Base-by-base conservation (phyloP, 352 stramenopile species). In the Globisporangium nodosum region DNA sequence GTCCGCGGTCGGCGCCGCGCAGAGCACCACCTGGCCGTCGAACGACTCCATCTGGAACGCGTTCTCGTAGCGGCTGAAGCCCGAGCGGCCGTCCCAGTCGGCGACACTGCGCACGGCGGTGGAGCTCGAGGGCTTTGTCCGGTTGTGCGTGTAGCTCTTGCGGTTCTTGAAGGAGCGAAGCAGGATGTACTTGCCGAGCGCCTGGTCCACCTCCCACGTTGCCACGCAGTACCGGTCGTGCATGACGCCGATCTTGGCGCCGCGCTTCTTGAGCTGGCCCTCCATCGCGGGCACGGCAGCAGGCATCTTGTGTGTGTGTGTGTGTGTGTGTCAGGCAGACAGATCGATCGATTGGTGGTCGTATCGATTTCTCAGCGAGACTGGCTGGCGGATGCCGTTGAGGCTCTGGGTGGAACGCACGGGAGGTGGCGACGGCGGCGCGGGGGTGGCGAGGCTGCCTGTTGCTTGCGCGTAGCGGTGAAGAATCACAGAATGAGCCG, bases 171-270 rank as follows among this genome's bases (percentile, higher is more conserved):
- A 92, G 54, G 78, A 82, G n/a, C 80, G 79, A 64, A 94, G 54
- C 57, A 90, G 70, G 18, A 89, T 71, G 54, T 63, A 82, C 56
- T 76, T 77, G 52, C 60, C 63, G 20, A 49, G 7, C 21, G 68
- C 59, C 11, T 56, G 58, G 61, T 85, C 66, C 49, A 84, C 31
- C 49, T 85, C 75, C 68, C 68, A 87, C 65, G 76, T 82, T 16
- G 78, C 79, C 52, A 94, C 81, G 56, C 84, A 94, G 65, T 94
- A 94, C 42, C 82, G 78, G 56, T 89, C 76, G 58, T 81, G 82
- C 85, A 94, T 94, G 20, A 91, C 71, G 1, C 78, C 77, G 75
- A 91, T 72, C 18, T 78, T 87, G 18, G 64, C 68, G 54, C 68
- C 72, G 48, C 85, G 78, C 56, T 91, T 90, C 70, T 90, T 91